phyloP scores from a whole-genome alignment of 768 basidiomycete genomes.

The Pholiota molesta region DNA sequence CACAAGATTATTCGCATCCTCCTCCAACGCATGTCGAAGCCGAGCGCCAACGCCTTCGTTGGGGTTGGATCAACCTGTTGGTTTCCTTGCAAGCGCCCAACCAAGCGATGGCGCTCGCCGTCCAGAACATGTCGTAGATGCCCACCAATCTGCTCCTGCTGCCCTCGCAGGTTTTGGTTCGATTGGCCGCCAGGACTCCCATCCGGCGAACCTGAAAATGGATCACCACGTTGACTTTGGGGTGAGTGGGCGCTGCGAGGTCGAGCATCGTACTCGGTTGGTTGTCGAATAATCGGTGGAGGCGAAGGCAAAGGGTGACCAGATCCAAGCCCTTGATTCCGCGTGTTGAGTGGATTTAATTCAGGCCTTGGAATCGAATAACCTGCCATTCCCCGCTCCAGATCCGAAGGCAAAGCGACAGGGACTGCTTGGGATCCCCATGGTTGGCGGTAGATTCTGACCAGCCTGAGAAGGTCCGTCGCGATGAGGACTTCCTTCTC shows the following conservation, averaged over 20 bases:
- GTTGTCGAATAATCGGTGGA: not conserved
- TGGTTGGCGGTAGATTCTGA: not conserved
- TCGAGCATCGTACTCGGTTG: not conserved
- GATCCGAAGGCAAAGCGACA: not conserved
- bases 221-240: not conserved
- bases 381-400: conserved; percentile 2
- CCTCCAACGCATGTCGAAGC: not conserved
- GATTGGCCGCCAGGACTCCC: not conserved
- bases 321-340: not conserved
- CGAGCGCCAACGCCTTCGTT: not conserved
- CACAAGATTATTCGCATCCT: not conserved
- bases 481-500: not conserved
- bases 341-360: not conserved
- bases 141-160: not conserved
- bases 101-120: not conserved
- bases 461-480: not conserved
- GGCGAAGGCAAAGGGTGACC: conserved; percentile 1
- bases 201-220: conserved; percentile 2
- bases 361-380: not conserved
- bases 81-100: not conserved
- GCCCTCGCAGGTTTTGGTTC: not conserved
- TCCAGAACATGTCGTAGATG: not conserved
- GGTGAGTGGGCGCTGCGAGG: not conserved
- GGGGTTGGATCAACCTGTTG: not conserved
- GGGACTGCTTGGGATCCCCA: not conserved